These are phyloP conservation scores for Sporothrix luriei DNA, from an alignment of 2,329 filamentous ascomycete genomes.

Conservation along the genomic window DNA sequence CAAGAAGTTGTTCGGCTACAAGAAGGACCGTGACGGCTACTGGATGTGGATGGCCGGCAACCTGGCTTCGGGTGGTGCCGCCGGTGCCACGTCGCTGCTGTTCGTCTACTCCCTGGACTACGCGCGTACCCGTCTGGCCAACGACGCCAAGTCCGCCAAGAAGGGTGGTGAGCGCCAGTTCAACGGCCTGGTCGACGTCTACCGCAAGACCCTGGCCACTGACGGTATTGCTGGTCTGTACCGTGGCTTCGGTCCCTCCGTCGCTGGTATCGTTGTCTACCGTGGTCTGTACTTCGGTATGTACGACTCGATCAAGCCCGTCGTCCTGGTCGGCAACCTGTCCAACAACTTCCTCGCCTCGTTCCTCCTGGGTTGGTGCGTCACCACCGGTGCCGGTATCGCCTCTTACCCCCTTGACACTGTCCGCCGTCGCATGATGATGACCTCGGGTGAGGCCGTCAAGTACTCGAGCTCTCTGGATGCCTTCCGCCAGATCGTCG, in stretches of 20 bases:
- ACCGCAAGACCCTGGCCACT: conserved; percentile 99
- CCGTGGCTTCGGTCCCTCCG: conserved; percentile 99
- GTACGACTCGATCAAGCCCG: conserved; percentile 99
- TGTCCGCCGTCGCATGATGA: conserved; percentile 99
- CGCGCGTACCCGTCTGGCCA: conserved; percentile 99
- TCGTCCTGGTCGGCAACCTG: conserved; percentile 86
- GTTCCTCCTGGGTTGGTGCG: conserved; percentile 96
- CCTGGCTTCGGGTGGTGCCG: conserved; percentile 99
- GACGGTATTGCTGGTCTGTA: conserved; percentile 99
- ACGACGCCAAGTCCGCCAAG: conserved; percentile 99
- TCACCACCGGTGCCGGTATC: conserved; percentile 99
- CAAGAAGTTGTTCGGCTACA: conserved; percentile 99
- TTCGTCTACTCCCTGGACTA: conserved; percentile 99
- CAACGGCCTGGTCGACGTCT: conserved; percentile 99
- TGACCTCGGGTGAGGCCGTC: conserved; percentile 96
- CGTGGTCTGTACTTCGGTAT: conserved; percentile 99
- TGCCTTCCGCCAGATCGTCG: conserved; percentile 93
- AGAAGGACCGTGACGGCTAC: conserved; percentile 99
- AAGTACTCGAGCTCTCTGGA: conserved; percentile 99
- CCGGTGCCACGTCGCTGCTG: conserved; percentile 98
- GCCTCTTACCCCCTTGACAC: conserved; percentile 99
- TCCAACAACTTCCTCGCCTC: conserved; percentile 99
- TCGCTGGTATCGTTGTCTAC: conserved; percentile 99
- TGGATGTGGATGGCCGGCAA: conserved; percentile 99
- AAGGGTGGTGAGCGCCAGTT: conserved; percentile 97